Percentiles rank a stretch among this genome's conserved stretches.
These are phyloP conservation scores for Aquanectria penicillioides DNA, from an alignment of 2,329 filamentous ascomycete species.

Conservation along the genomic window DNA sequence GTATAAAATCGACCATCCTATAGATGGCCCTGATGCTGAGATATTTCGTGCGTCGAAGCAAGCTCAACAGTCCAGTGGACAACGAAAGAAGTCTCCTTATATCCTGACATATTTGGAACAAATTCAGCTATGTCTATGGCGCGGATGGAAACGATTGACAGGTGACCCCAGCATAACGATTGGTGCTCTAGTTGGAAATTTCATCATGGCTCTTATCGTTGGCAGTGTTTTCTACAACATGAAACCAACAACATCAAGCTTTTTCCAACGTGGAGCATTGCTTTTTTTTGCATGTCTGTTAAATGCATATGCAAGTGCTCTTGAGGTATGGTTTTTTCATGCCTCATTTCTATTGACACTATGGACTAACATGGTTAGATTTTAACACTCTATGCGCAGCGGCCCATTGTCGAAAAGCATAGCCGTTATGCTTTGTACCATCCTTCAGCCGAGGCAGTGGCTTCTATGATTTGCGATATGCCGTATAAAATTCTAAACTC, in stretches of 20 bases:
- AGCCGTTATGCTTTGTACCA: slow-evolving; percentile 88
- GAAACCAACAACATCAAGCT: slow-evolving; percentile 70
- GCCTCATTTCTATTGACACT: no score
- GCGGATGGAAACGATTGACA: slow-evolving; percentile 79
- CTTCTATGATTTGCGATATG: slow-evolving; percentile 88
- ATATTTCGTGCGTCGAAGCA: slow-evolving; percentile 63
- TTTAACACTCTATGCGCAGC: slow-evolving; percentile 84
- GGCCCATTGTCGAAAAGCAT: slow-evolving; percentile 93
- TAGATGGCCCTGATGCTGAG: slow-evolving; percentile 65
- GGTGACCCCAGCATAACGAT: slow-evolving; percentile 83
- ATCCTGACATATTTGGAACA: slow-evolving; percentile 83
- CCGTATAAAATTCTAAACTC: slow-evolving; percentile 79
- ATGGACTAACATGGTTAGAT: no score
- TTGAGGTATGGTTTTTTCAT: no score
- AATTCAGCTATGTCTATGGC: slow-evolving; percentile 79
- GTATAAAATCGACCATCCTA: slow-evolving; percentile 63
- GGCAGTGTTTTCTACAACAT: slow-evolving; percentile 85
- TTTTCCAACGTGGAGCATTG: slow-evolving; percentile 81
- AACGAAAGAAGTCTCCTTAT: slow-evolving; percentile 79
- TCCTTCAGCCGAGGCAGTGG: slow-evolving; percentile 86
- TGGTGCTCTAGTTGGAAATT: slow-evolving; percentile 75
- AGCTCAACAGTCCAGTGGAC: slow-evolving; percentile 64
- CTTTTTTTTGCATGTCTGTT: slow-evolving; percentile 89
- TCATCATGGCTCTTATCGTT: slow-evolving; percentile 80
- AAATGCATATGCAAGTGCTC: slow-evolving; percentile 82